Base-by-base conservation (phyloP, 495 filamentous ascomycete species). In the Penicillium nucicola region DNA sequence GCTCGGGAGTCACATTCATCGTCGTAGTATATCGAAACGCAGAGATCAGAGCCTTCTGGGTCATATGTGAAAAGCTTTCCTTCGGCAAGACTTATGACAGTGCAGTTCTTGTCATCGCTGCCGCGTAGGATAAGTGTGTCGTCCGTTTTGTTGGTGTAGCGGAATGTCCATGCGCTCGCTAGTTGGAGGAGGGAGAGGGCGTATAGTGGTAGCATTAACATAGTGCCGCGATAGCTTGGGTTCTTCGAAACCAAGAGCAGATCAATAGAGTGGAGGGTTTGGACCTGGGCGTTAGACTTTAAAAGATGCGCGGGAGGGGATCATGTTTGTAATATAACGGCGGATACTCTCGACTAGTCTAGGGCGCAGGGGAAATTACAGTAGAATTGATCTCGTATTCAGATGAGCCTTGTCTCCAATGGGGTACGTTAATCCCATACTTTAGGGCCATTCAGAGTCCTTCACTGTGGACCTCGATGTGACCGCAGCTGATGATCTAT, bases 21-120 rank as follows among this genome's bases (percentile, higher is more conserved):
- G 28, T 61, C 58, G 40, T 57, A 53, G 36, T 58, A 61, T 23
- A 61, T 58, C 6, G 55, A 58, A 32, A 61, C 41, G 9, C 58
- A 61, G 13, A 55, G 43, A 25, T 46, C 18, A 1, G 20, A 23
- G 2, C 35, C 43, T 31, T 61, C 55, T 0, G 58, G 58, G 33
- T 61, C 58, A 55, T 51, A 61, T 10, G 50, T 45, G 18, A 58
- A 61, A 1, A 28, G 18, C 14, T 52, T 46, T 2, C 37, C 51
- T 10, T 49, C 19, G 4, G 47, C 47, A 4, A 55, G 42, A n/a
- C 47, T 32, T 6, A 57, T 40, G 13, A 31, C 37, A 1, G 58
- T 58, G 33, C 58, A 61, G 8, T 46, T 41, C 12, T 25, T 15
- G 5, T 33, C 10, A 5, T 35, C 41, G 8, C 39, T 34, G 37